Conservation (phyloP, 345 rosid genomes). For the Linum trigynum region DNA sequence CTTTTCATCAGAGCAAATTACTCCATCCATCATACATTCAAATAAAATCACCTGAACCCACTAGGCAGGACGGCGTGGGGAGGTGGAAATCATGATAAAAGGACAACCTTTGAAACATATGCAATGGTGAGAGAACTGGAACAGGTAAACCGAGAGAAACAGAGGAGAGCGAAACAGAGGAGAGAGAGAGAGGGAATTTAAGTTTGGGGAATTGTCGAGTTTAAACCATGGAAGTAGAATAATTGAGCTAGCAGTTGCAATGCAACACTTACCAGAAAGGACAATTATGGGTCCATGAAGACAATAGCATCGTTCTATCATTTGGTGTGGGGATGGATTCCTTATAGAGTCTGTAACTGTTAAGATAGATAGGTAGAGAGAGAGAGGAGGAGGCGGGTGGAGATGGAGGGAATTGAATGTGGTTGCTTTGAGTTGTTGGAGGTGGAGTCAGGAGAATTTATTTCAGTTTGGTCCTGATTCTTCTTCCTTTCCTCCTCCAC, state of each 20-base stretch:
- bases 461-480: conserved; percentile 17
- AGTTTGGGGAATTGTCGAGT: no score
- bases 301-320: no score
- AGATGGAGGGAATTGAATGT: conserved; percentile 41
- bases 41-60: neutral
- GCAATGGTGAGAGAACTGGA: neutral
- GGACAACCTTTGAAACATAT: neutral
- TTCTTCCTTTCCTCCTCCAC: conserved; percentile 3
- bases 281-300: no score
- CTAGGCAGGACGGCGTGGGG: neutral
- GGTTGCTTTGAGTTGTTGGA: conserved; percentile 41
- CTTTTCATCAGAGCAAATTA: neutral
- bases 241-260: no score
- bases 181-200: no score
- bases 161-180: no score
- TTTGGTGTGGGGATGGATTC: conserved; percentile 10
- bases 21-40: conserved; percentile 21
- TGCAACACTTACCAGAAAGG: no score
- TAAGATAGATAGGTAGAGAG: conserved; percentile 13
- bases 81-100: neutral
- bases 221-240: no score
- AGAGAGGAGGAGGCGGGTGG: conserved; percentile 17
- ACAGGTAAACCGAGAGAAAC: no score
- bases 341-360: conserved; percentile 1
- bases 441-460: conserved; percentile 50